These are phyloP conservation scores for Curvularia sp. DNA, from an alignment of 2,329 filamentous ascomycete species.

Conservation along the genomic window DNA sequence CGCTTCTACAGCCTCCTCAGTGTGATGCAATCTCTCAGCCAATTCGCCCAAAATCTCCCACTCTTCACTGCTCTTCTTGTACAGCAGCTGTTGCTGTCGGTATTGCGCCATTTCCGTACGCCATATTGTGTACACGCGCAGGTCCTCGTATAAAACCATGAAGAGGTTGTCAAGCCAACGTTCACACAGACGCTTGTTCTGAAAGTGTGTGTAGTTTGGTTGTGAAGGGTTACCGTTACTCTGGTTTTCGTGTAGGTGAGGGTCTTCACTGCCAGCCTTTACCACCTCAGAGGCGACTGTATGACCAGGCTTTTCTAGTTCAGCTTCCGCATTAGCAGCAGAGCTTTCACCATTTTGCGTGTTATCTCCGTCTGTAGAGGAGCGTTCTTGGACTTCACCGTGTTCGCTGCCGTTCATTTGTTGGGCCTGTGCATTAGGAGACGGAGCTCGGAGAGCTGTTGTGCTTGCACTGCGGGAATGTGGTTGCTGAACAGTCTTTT, in stretches of 20 bases:
- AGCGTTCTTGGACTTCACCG: constrained; percentile 37
- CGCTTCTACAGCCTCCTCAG: constrained; percentile 89
- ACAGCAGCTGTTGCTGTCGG: constrained; percentile 88
- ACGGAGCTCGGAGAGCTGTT: constrained; percentile 75
- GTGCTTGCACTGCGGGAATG: constrained; percentile 77
- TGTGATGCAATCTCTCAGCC: constrained; percentile 90
- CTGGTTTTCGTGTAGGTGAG: constrained; percentile 27
- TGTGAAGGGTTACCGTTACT: constrained; percentile 61
- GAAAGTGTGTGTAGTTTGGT: constrained; percentile 86
- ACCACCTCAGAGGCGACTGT: constrained; percentile 78
- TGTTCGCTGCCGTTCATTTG: constrained; percentile 45
- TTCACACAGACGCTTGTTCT: constrained; percentile 96
- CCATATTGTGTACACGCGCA: constrained; percentile 99
- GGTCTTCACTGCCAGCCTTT: constrained; percentile 75
- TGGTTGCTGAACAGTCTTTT: constrained; percentile 61
- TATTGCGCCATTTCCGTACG: constrained; percentile 97
- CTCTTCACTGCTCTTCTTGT: constrained; percentile 95
- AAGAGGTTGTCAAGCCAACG: constrained; percentile 98
- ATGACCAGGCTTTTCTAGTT: constrained; percentile 79
- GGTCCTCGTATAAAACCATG: constrained; percentile 98
- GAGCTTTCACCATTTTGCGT: constrained; percentile 42
- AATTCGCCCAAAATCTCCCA: constrained; percentile 97
- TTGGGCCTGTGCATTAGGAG: constrained; percentile 50
- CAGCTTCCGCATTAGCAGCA: constrained; percentile 33
- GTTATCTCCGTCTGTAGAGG: constrained; percentile 34